Percentiles rank a stretch among this genome's conserved stretches.
Evolutionary conservation across 257 asterid genomes (phyloP).

Genomic region (Solanum sitiens): DNA sequence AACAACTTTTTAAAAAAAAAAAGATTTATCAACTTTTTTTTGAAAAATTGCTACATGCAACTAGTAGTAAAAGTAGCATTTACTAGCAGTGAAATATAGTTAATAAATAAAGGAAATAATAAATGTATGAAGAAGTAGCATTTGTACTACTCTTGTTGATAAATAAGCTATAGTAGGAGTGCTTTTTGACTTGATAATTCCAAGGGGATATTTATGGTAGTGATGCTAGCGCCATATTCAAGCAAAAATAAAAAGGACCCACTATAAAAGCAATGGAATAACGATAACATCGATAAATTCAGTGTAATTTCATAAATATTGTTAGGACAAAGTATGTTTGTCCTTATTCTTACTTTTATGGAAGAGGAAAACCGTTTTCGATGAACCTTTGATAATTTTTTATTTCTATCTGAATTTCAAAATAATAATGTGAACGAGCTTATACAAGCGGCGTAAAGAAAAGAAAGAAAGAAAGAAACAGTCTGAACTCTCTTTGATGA

Average conservation of each 20-base stretch:
- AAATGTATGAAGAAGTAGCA: not conserved
- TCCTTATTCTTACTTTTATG: too few relatives aligned
- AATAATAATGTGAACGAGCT: not conserved
- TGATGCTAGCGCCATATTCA: constrained; percentile 17
- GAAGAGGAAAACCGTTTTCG: too few relatives aligned
- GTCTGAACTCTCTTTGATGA: not conserved
- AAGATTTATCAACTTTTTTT: not conserved
- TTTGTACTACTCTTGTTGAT: not conserved
- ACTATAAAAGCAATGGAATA: not conserved
- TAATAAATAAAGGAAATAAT: not conserved
- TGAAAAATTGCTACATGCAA: not conserved
- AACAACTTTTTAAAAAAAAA: not conserved
- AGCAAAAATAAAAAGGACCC: constrained; percentile 21
- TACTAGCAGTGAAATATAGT: not conserved
- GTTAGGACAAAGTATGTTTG: not conserved
- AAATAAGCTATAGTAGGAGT: not conserved
- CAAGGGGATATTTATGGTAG: constrained; percentile 12
- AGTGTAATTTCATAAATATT: too few relatives aligned
- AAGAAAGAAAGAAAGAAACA: not conserved
- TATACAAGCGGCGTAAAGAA: not conserved
- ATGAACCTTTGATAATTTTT: not conserved
- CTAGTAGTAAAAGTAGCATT: not conserved
- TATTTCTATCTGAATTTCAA: rapidly evolving
- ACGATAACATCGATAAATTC: too few relatives aligned
- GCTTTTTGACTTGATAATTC: constrained; percentile 6